Evolutionary conservation across 768 basidiomycete species (phyloP).

Genomic region (Leccinum obscurum): DNA sequence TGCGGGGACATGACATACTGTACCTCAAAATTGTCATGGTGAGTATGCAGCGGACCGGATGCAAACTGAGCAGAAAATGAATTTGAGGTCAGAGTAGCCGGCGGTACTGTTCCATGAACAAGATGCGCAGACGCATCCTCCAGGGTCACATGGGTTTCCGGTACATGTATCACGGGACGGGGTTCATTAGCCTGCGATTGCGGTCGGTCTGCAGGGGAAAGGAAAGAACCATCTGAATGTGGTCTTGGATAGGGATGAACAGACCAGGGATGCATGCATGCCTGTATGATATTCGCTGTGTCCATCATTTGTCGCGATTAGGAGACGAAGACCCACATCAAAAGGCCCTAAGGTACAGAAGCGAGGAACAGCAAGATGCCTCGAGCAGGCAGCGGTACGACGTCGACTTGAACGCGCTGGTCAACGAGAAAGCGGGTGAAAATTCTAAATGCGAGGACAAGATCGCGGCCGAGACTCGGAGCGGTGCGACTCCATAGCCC

Average conservation of each 20-base stretch:
- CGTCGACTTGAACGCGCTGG: not conserved
- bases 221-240: not conserved
- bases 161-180: not conserved
- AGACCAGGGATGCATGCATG: not conserved
- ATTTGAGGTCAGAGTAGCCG: constrained; percentile 26
- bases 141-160: not conserved
- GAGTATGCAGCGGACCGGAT: constrained; percentile 33
- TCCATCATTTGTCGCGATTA: constrained; percentile 4
- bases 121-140: not conserved
- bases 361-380: not conserved
- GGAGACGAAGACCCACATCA: not conserved
- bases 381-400: not conserved
- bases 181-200: constrained; percentile 10
- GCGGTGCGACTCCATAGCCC: not conserved
- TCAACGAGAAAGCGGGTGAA: not conserved
- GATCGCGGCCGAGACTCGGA: not conserved
- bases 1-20: constrained; percentile 51
- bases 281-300: not conserved
- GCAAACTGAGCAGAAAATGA: constrained; percentile 23
- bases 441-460: not conserved
- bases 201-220: not conserved
- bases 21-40: constrained; percentile 38
- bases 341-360: not conserved
- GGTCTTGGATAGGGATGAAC: not conserved
- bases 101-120: not conserved